These are phyloP conservation scores for Madurella fahalii DNA, from an alignment of 2,329 filamentous ascomycete species.

Conservation along the genomic window DNA sequence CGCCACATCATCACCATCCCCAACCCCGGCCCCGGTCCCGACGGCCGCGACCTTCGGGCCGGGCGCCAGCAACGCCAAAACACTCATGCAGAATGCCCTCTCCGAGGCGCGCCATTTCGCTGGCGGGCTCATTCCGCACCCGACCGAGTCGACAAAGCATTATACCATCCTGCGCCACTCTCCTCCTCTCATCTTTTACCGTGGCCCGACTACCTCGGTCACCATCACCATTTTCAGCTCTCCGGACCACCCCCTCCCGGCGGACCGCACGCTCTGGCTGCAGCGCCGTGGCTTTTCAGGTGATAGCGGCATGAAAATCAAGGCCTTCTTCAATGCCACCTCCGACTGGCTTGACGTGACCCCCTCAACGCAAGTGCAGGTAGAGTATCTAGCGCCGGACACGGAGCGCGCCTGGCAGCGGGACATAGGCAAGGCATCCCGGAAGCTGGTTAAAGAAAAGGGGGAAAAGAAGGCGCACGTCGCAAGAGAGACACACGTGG, in stretches of 20 bases:
- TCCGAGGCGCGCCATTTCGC: constrained; percentile 62
- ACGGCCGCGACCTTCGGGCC: constrained; percentile 16
- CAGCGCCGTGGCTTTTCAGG: constrained; percentile 66
- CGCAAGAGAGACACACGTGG: constrained; percentile 58
- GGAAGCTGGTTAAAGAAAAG: constrained; percentile 46
- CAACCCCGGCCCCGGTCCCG: constrained; percentile 2
- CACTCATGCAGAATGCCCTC: constrained; percentile 46
- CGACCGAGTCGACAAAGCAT: constrained; percentile 61
- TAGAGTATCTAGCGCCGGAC: constrained; percentile 46
- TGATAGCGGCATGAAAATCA: constrained; percentile 63
- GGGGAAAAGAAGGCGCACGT: constrained; percentile 45
- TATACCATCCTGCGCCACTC: constrained; percentile 65
- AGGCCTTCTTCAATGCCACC: constrained; percentile 56
- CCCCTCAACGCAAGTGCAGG: constrained; percentile 44
- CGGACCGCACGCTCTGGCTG: constrained; percentile 59
- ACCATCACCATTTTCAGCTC: constrained; percentile 59
- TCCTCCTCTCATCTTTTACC: constrained; percentile 60
- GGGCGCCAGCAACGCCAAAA: constrained; percentile 2
- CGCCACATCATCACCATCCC: not conserved
- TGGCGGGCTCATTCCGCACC: constrained; percentile 59
- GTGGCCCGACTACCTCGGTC: constrained; percentile 60
- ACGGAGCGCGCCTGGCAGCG: constrained; percentile 66
- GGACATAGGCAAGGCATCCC: constrained; percentile 61
- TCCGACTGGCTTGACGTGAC: constrained; percentile 66
- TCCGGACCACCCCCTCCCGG: constrained; percentile 50